Evolutionary conservation across 1,139 yeast genomes (phyloP).

Genomic region (Hyphopichia khmerensis): DNA sequence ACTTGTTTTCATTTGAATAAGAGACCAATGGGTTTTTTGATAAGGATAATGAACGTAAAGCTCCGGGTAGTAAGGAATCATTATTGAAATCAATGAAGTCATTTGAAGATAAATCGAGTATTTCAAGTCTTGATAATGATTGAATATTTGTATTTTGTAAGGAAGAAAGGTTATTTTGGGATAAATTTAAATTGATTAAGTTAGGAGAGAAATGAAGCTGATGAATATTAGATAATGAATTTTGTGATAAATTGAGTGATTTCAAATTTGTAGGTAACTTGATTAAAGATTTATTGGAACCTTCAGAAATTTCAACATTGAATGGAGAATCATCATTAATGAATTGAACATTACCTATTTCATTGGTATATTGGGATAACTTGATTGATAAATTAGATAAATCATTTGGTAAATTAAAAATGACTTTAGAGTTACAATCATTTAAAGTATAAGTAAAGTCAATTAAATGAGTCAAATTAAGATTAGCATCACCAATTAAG

Average conservation of each 20-base stretch:
- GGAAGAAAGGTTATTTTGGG: not conserved
- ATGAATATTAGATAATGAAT: not conserved
- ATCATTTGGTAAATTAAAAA: not conserved
- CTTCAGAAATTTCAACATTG: not conserved
- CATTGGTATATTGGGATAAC: not conserved
- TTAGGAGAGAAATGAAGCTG: not conserved
- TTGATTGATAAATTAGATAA: not conserved
- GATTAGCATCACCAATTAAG: not conserved
- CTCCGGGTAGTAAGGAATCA: not conserved
- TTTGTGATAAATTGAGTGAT: not conserved
- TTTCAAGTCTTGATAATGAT: not conserved
- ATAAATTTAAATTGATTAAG: not conserved
- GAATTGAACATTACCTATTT: not conserved
- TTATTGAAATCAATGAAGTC: not conserved
- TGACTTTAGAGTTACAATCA: not conserved
- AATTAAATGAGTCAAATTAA: not conserved
- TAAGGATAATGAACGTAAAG: not conserved
- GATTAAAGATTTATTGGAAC: not conserved
- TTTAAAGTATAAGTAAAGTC: not conserved
- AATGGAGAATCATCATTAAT: not conserved
- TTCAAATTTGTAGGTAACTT: not conserved
- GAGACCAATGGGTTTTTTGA: not conserved
- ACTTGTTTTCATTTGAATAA: not conserved
- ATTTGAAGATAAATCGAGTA: not conserved
- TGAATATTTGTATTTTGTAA: not conserved